Base-by-base conservation (phyloP, 1,284 basidiomycete genomes). In the Leccinum ponderosum region DNA sequence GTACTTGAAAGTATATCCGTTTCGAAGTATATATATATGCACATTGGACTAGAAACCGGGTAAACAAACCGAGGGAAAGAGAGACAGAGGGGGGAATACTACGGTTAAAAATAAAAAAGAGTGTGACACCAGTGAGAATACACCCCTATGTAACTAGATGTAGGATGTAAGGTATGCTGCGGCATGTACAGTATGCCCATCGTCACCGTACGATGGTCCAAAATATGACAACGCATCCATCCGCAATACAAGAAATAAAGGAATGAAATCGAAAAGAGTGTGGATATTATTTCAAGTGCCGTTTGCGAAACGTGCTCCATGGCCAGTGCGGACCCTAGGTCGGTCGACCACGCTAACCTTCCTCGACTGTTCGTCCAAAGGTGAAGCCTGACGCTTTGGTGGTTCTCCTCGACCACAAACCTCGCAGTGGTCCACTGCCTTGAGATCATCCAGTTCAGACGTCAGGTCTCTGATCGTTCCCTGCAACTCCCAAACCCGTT, bases 401-500 rank as follows among this genome's bases (percentile, higher is more conserved):
- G 57, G 65, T 48, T 72, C 72, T 35, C 83, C 83, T 65, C 86
- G 78, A 44, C 90, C 87, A 68, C 91, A 91, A 50, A 75, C 68
- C 5, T 82, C 77, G 71, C 90, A 92, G 42, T 72, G 70, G 12
- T 70, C 78, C 6, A 69, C 72, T 17, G 75, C 73, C 52, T 83
- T 83, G 52, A 87, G 73, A 42, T 81, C 81, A 39, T 86, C 85
- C 31, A 92, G 72, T 71, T 91, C 87, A 20, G 81, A 78, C 68
- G 87, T 86, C 61, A 93, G 77, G 70, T 89, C 87, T 52, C 83
- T 81, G 55, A 93, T 82, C 69, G 90, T 88, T 15, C 84, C 83
- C 71, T 90, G 90, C 57, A 93, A 76, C 68, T 91, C 90, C 85
- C 82, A 87, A 54, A 90, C 81, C 65, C 90, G 87, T 54, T 80